phyloP scores from a whole-genome alignment of 2,329 filamentous ascomycete genomes.

The Blastomyces percursus region DNA sequence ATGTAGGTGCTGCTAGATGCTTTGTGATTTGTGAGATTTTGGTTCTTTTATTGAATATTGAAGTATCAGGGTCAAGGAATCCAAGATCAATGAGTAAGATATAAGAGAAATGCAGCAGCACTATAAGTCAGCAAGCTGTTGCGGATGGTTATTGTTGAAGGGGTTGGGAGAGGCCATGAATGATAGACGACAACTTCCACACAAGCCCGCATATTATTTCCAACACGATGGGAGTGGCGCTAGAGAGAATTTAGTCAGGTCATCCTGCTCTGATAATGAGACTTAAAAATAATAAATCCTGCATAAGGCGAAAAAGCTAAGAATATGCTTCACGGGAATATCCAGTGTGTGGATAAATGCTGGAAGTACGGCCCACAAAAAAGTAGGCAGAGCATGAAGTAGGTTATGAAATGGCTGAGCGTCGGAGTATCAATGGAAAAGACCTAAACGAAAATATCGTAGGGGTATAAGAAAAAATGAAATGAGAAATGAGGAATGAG shows the following conservation, averaged over 20 bases:
- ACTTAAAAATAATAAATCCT: not conserved
- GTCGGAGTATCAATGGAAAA: not conserved
- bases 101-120: not conserved
- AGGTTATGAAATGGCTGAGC: not conserved
- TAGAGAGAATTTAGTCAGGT: not conserved
- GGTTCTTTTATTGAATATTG: not conserved
- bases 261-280: not conserved
- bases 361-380: not conserved
- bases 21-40: not conserved
- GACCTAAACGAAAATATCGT: not conserved
- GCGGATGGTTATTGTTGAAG: not conserved
- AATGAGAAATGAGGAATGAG: not conserved
- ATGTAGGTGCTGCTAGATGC: not conserved
- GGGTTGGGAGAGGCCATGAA: too few relatives aligned
- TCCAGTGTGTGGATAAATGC: not conserved
- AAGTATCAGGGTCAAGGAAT: not conserved
- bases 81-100: not conserved
- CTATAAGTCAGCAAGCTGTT: not conserved
- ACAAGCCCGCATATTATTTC: not conserved
- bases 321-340: not conserved
- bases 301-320: not conserved
- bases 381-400: not conserved
- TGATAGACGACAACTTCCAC: not conserved
- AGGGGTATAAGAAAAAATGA: not conserved
- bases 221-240: not conserved